Percentiles rank a stretch among this genome's conserved stretches.
Evolutionary conservation across 2,329 filamentous ascomycete species (phyloP).

Genomic region (Mariannaea sp.): DNA sequence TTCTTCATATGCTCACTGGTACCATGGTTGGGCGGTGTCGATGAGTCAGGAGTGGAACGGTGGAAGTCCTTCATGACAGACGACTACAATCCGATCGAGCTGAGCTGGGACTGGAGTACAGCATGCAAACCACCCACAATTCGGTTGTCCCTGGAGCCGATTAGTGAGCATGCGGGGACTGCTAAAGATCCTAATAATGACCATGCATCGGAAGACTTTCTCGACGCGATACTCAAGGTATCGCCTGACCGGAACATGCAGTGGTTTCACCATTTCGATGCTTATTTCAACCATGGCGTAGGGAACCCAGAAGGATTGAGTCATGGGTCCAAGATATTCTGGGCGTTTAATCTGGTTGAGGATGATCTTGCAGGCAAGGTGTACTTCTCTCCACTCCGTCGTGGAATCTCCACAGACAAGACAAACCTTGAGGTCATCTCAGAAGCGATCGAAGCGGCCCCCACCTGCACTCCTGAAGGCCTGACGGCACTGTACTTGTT

Average conservation of each 20-base stretch:
- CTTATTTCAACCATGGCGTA: too few species aligned
- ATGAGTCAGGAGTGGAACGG: too few species aligned
- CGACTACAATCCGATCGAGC: slow-evolving; percentile 43
- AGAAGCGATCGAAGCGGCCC: slow-evolving; percentile 30
- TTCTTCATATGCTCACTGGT: too few species aligned
- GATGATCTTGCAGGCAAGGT: slow-evolving; percentile 1
- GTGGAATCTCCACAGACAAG: too few species aligned
- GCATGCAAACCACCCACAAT: slow-evolving; percentile 33
- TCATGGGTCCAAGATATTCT: slow-evolving; percentile 16
- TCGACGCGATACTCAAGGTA: neutral
- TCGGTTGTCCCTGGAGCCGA: slow-evolving; percentile 42
- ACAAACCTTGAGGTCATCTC: neutral
- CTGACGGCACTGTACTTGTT: neutral
- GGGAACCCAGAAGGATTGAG: neutral
- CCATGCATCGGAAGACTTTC: slow-evolving; percentile 4
- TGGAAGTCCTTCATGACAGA: slow-evolving; percentile 50
- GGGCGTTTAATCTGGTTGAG: slow-evolving; percentile 12
- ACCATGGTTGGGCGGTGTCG: too few species aligned
- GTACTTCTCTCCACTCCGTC: slow-evolving; percentile 24
- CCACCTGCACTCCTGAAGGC: slow-evolving; percentile 13
- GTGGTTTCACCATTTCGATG: slow-evolving; percentile 12
- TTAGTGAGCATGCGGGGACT: slow-evolving; percentile 37
- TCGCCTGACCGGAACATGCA: slow-evolving; percentile 1
- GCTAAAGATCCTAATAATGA: slow-evolving; percentile 33
- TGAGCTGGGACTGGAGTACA: slow-evolving; percentile 45